A percentile compares a stretch with the other conserved stretches of the same genome.
Conservation (phyloP, 169 alveolate genomes). For the Babesia bigemina region DNA sequence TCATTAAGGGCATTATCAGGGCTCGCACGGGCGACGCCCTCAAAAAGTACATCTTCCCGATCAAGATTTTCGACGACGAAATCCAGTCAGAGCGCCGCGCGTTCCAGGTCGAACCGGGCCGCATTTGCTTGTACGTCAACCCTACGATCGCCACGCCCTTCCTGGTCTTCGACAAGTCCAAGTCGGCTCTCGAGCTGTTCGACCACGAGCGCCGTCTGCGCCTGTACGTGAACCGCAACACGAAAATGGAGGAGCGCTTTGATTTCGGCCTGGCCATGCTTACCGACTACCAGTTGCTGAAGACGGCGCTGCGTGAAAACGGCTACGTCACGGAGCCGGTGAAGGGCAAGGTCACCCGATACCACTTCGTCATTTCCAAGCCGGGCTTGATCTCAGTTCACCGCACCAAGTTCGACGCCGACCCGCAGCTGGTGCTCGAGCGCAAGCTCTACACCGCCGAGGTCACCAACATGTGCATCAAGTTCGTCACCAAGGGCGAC, state of each 20-base stretch:
- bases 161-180: slow-evolving; percentile 66
- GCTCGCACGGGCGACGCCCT: slow-evolving; percentile 41
- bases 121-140: slow-evolving; percentile 60
- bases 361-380: slow-evolving; percentile 70
- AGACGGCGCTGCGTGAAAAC: slow-evolving; percentile 9
- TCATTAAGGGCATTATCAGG: slow-evolving; percentile 40
- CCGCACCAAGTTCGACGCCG: slow-evolving; percentile 68
- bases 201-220: slow-evolving; percentile 70
- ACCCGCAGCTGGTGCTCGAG: slow-evolving; percentile 64
- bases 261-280: slow-evolving; percentile 73
- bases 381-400: slow-evolving; percentile 68
- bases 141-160: slow-evolving; percentile 60
- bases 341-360: slow-evolving; percentile 44
- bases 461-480: slow-evolving; percentile 46
- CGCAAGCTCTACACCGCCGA: slow-evolving; percentile 62
- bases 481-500: slow-evolving; percentile 55
- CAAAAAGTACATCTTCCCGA: slow-evolving; percentile 76
- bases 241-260: slow-evolving; percentile 73
- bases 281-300: slow-evolving; percentile 55
- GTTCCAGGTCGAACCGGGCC: slow-evolving; percentile 49
- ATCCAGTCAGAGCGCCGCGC: slow-evolving; percentile 44
- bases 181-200: slow-evolving; percentile 39
- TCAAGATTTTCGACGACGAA: slow-evolving; percentile 67
- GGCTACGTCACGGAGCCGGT: slow-evolving; percentile 32
- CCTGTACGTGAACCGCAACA: slow-evolving; percentile 68